Conservation (phyloP, 1,284 basidiomycete species). For the Tetrapyrgos nigripes region DNA sequence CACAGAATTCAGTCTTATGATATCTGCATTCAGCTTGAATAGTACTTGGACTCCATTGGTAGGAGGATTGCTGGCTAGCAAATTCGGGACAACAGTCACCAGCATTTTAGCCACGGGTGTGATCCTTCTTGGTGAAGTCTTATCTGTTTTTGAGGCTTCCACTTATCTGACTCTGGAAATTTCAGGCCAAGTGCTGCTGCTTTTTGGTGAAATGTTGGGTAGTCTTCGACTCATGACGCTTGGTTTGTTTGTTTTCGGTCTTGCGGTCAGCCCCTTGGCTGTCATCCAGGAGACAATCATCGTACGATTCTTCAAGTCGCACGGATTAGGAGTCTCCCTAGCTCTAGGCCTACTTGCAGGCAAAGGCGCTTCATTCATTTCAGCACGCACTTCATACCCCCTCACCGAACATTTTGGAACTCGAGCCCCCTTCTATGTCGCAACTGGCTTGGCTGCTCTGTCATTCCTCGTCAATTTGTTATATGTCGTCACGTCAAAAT, state of each 20-base stretch:
- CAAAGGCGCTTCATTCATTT: conserved; percentile 77
- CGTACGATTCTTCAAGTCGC: conserved; percentile 79
- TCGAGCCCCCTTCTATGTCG: conserved; percentile 77
- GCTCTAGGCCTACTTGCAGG: conserved; percentile 82
- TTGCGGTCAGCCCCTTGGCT: conserved; percentile 78
- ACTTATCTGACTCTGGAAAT: conserved; percentile 15
- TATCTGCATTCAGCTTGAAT: conserved; percentile 79
- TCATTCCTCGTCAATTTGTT: conserved; percentile 73
- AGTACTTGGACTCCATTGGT: conserved; percentile 84
- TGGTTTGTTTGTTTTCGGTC: conserved; percentile 80
- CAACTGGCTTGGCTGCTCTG: conserved; percentile 63
- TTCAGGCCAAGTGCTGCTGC: conserved; percentile 65
- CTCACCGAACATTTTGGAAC: conserved; percentile 72
- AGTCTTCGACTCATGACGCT: conserved; percentile 70
- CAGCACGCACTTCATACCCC: conserved; percentile 78
- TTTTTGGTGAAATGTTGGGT: conserved; percentile 64
- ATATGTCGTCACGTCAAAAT: conserved; percentile 68
- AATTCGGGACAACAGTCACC: conserved; percentile 71
- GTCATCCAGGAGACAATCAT: conserved; percentile 83
- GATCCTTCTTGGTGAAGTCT: conserved; percentile 62
- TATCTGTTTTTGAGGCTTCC: not conserved
- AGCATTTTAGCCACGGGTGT: conserved; percentile 76
- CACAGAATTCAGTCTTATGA: conserved; percentile 77
- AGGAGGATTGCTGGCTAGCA: conserved; percentile 70
- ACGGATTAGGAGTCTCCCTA: conserved; percentile 80